Evolutionary conservation across 179 eudicot species (phyloP).

Genomic region (Spinacia oleracea): DNA sequence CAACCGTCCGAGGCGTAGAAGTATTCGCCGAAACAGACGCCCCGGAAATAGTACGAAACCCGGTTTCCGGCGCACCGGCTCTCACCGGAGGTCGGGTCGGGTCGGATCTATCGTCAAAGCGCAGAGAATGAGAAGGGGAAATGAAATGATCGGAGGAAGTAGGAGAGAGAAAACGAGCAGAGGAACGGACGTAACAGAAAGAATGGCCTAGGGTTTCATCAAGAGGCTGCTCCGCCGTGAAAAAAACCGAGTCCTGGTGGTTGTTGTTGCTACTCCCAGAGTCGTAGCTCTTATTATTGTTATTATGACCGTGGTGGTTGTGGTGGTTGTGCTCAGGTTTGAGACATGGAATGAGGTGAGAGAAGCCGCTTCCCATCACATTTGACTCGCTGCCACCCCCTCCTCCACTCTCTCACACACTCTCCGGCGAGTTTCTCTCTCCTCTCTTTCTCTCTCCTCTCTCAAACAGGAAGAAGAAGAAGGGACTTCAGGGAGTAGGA

Average conservation of each 20-base stretch:
- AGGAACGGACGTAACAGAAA: slow-evolving; percentile 87
- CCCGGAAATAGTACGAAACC: slow-evolving; percentile 77
- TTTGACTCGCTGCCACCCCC: slow-evolving; percentile 44
- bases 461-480: background rate
- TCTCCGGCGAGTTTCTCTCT: too few species aligned
- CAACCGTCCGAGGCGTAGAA: slow-evolving; percentile 63
- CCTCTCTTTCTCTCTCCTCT: slow-evolving; percentile 5
- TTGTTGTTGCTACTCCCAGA: background rate
- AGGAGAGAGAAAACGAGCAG: slow-evolving; percentile 74
- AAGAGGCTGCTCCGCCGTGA: slow-evolving; percentile 43
- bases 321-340: slow-evolving; percentile 37
- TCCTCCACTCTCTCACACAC: slow-evolving; percentile 7
- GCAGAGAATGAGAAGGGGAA: slow-evolving; percentile 66
- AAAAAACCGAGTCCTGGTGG: slow-evolving; percentile 31
- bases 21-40: slow-evolving; percentile 91
- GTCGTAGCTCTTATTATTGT: slow-evolving; percentile 24
- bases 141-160: slow-evolving; percentile 79
- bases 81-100: slow-evolving; percentile 19
- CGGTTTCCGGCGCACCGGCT: slow-evolving; percentile 29
- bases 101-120: slow-evolving; percentile 57
- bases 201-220: slow-evolving; percentile 99
- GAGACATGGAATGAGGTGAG: slow-evolving; percentile 76
- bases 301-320: slow-evolving; percentile 24
- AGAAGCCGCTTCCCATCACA: slow-evolving; percentile 87
- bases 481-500: background rate